Evolutionary conservation across 768 basidiomycete species (phyloP), one percentile per base, ranked within the genome.

Genomic region (Termitomyces sp.): DNA sequence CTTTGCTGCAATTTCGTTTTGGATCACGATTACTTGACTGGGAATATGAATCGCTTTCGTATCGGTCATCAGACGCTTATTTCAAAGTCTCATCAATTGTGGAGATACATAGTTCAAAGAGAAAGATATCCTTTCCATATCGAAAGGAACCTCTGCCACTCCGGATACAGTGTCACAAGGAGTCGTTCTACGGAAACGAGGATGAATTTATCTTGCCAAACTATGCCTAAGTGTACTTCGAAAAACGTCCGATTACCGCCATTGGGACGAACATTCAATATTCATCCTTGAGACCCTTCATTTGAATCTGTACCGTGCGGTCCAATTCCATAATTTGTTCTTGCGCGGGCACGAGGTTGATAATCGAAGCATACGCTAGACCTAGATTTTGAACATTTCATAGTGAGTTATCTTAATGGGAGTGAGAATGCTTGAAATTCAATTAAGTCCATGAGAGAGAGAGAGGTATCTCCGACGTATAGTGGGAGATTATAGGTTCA

Each of bases 1-100:
- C 17, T 79, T 82, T 61, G 62, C 69, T n/a, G 16, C 73, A 23
- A 67, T 77, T 45, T 74, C 75, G 6, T 66, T 69, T 62, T 77
- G 72, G 75, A 66, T 68, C 54, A 67, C 65, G 35, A 48, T 61
- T 48, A 40, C 19, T 56, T 64, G 51, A 64, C 11, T 50, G 37
- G 42, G 34, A 23, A 27, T 34, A n/a, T 44, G 27, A 7, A 23
- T 41, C 17, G 19, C 10, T 6, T 40, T 32, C 29, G 2, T 41
- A n/a, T 41, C 45, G 27, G 14, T 19, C 21, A 27, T 38, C 11
- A 35, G 16, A 43, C 6, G 5, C 29, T 29, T 7, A n/a, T n/a
- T n/a, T n/a, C n/a, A n/a, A n/a, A n/a, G n/a, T n/a, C n/a, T n/a
- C n/a, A n/a, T n/a, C n/a, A n/a, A n/a, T n/a, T n/a, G n/a, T n/a